Percentiles rank a stretch among this genome's conserved stretches.
These are phyloP conservation scores for Hirschfeldia incana DNA, from an alignment of 345 rosid species.

Conservation along the genomic window DNA sequence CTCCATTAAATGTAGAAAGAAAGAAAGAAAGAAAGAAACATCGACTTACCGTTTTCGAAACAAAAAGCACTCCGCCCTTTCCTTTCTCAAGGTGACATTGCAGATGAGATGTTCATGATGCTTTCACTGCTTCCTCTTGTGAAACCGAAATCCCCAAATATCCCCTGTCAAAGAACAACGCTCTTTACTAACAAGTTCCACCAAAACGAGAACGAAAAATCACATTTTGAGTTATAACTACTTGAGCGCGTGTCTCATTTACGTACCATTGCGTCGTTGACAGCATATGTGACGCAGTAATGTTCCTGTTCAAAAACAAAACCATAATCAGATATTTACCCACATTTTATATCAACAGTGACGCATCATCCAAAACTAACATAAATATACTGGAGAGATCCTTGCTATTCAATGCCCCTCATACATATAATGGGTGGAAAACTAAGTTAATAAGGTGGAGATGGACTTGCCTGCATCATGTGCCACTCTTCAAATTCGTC, in stretches of 20 bases:
- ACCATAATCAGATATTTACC: not conserved
- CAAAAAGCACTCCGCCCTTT: slow-evolving; percentile 8
- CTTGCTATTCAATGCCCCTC: not conserved
- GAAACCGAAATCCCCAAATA: slow-evolving; percentile 63
- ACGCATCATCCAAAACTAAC: not conserved
- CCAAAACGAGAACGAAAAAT: not conserved
- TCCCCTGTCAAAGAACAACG: slow-evolving; percentile 49
- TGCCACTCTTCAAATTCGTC: slow-evolving; percentile 99
- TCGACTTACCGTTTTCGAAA: slow-evolving; percentile 9
- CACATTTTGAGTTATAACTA: not conserved
- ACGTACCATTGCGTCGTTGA: slow-evolving; percentile 86
- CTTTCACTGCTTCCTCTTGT: slow-evolving; percentile 31
- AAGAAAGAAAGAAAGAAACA: slow-evolving; percentile 5
- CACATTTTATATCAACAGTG: slow-evolving; percentile 14
- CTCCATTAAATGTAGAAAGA: not conserved
- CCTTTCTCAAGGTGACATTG: slow-evolving; percentile 25
- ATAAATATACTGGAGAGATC: not conserved
- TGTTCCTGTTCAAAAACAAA: slow-evolving; percentile 35
- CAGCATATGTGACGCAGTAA: slow-evolving; percentile 81
- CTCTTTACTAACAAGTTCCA: not conserved
- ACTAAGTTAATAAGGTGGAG: slow-evolving; percentile 12
- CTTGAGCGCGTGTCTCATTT: slow-evolving; percentile 15
- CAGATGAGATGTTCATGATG: slow-evolving; percentile 9
- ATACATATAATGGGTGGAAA: not conserved
- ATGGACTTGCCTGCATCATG: slow-evolving; percentile 94